A percentile compares a stretch with the other conserved stretches of the same genome.
These are phyloP conservation scores for Apophysomyces ossiformis DNA, from an alignment of 371 early-diverging fungal genomes.

Conservation along the genomic window DNA sequence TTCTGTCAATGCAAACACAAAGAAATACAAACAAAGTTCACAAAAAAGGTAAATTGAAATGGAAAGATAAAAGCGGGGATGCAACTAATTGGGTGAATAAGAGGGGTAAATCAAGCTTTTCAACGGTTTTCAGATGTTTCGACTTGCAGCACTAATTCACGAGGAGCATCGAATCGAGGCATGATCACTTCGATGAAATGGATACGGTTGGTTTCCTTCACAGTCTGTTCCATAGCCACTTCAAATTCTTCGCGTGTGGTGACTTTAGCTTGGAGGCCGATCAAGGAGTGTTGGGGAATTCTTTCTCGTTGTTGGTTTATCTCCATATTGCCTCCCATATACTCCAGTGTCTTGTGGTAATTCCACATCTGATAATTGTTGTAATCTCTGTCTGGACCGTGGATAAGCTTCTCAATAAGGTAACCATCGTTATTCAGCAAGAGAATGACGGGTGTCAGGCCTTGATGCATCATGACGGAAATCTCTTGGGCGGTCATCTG, in stretches of 20 bases:
- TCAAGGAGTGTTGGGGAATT: conserved; percentile 9
- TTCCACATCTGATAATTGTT: conserved; percentile 57
- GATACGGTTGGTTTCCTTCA: conserved; percentile 29
- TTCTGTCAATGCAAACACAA: too few species aligned
- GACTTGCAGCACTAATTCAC: conserved; percentile 32
- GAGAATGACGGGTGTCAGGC: conserved; percentile 51
- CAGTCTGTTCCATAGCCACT: conserved; percentile 28
- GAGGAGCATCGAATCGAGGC: conserved; percentile 42
- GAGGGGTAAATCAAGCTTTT: not conserved
- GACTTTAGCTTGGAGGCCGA: conserved; percentile 35
- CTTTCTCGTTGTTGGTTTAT: conserved; percentile 17
- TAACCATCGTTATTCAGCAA: conserved; percentile 61
- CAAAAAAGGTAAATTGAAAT: too few species aligned
- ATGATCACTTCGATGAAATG: conserved; percentile 47
- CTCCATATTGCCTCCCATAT: conserved; percentile 39
- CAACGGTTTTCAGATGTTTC: conserved; percentile 29
- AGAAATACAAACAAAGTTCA: too few species aligned
- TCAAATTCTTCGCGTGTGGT: conserved; percentile 39
- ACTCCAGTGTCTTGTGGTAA: conserved; percentile 45
- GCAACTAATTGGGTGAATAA: not conserved
- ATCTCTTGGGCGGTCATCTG: conserved; percentile 55
- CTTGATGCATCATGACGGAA: conserved; percentile 53
- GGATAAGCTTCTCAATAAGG: conserved; percentile 55
- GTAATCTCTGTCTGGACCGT: conserved; percentile 48
- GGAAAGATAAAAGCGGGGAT: too few species aligned